phyloP scores from a whole-genome alignment of 2,329 filamentous ascomycete species.

The Ascochyta viciae-villosae region DNA sequence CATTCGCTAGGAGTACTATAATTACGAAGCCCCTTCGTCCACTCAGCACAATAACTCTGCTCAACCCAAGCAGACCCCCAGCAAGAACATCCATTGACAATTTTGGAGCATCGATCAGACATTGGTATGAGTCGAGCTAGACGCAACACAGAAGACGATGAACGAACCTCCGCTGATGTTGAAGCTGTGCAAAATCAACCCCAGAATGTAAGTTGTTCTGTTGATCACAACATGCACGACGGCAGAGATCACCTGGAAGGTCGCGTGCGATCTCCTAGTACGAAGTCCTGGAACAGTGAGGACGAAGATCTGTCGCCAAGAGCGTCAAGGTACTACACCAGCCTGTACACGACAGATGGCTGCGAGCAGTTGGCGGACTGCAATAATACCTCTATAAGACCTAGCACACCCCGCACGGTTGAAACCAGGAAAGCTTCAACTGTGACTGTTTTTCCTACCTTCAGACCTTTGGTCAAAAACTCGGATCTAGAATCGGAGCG shows the following conservation, averaged over 20 bases:
- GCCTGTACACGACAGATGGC: not conserved
- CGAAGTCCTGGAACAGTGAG: not conserved
- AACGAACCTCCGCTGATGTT: not conserved
- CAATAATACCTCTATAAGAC: not conserved
- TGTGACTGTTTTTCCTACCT: not conserved
- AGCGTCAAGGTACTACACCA: not conserved
- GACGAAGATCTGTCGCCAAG: conserved; percentile 3
- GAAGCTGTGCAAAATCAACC: not conserved
- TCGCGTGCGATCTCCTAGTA: not conserved
- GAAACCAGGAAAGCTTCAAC: not conserved
- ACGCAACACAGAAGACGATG: not conserved
- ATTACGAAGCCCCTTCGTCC: not conserved
- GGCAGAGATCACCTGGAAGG: not conserved
- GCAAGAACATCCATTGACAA: not conserved
- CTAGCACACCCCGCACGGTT: not conserved
- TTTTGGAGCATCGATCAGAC: not conserved
- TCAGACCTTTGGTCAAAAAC: not conserved
- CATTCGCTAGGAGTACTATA: not conserved
- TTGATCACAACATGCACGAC: not conserved
- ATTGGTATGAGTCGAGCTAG: not conserved
- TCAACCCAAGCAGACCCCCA: not conserved
- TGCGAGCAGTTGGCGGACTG: not conserved
- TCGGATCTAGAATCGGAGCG: not conserved
- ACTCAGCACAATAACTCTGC: not conserved
- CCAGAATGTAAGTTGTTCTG: not conserved